A percentile compares a stretch with the other conserved stretches of the same genome.
Evolutionary conservation across 2,329 filamentous ascomycete species (phyloP).

Genomic region (Apiospora koreana): DNA sequence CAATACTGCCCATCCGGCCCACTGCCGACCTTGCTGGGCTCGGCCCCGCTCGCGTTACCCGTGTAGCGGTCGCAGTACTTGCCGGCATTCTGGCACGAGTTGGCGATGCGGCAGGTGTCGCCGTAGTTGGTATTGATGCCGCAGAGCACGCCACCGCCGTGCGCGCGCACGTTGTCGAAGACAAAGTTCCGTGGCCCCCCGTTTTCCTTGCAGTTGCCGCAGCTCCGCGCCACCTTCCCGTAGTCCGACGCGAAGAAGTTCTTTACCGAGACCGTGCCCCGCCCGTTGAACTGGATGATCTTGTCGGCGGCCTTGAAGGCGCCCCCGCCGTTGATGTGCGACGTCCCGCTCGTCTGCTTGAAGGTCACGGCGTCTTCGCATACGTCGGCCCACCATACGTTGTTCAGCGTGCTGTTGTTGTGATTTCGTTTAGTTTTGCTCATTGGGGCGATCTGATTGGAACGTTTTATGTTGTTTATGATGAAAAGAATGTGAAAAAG

Average conservation of each 20-base stretch:
- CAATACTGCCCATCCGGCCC: conserved; percentile 39
- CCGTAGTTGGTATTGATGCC: conserved; percentile 55
- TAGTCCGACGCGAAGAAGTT: conserved; percentile 38
- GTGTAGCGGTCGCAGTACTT: conserved; percentile 36
- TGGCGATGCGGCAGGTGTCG: conserved; percentile 44
- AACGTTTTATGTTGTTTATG: background rate
- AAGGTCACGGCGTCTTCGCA: conserved; percentile 40
- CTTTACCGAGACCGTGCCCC: too few species aligned
- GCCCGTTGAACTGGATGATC: conserved; percentile 36
- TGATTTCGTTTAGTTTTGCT: background rate
- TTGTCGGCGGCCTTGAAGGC: conserved; percentile 44
- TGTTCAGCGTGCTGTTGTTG: conserved; percentile 29
- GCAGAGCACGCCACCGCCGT: conserved; percentile 41
- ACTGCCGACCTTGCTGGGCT: conserved; percentile 38
- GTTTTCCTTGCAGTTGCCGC: conserved; percentile 22
- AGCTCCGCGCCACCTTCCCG: conserved; percentile 51
- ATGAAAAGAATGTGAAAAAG: background rate
- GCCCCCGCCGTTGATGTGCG: conserved; percentile 43
- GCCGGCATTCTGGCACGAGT: conserved; percentile 35
- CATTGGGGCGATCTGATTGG: too few species aligned
- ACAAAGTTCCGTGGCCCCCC: conserved; percentile 43
- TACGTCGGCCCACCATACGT: conserved; percentile 40
- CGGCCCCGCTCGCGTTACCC: conserved; percentile 37
- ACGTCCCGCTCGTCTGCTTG: conserved; percentile 40
- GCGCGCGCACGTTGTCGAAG: conserved; percentile 43